phyloP scores from a whole-genome alignment of 2,329 filamentous ascomycete species.

The Spiromastix sp. region DNA sequence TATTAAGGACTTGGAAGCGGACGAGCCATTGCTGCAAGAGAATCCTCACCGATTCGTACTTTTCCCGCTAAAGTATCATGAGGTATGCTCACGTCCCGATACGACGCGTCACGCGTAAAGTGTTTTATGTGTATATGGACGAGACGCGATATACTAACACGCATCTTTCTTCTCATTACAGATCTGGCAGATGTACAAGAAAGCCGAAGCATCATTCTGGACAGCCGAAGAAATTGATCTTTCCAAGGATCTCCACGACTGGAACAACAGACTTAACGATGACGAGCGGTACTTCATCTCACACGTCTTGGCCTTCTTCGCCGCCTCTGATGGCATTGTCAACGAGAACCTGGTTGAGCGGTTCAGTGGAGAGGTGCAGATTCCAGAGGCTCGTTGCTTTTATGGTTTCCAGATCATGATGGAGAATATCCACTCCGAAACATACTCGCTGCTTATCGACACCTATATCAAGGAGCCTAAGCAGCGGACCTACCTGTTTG shows the following conservation, averaged over 20 bases:
- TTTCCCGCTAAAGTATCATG: slow-evolving; percentile 98
- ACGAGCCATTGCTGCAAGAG: slow-evolving; percentile 88
- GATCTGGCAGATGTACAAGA: slow-evolving; percentile 99
- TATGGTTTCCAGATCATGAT: slow-evolving; percentile 99
- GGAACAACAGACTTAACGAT: slow-evolving; percentile 94
- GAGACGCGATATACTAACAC: slow-evolving; percentile 27
- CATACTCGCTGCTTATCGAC: slow-evolving; percentile 97
- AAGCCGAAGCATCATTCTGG: slow-evolving; percentile 99
- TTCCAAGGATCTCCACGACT: slow-evolving; percentile 97
- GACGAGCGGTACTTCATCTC: slow-evolving; percentile 98
- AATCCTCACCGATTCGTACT: slow-evolving; percentile 94
- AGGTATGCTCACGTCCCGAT: slow-evolving; percentile 58
- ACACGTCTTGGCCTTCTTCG: slow-evolving; percentile 97
- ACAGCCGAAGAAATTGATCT: slow-evolving; percentile 98
- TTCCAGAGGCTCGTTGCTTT: slow-evolving; percentile 97
- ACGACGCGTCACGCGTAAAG: slow-evolving; percentile 58
- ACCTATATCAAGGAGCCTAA: slow-evolving; percentile 98
- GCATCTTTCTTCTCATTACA: slow-evolving; percentile 30
- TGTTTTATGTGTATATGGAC: slow-evolving; percentile 27
- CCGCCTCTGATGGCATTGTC: slow-evolving; percentile 96
- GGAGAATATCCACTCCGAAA: slow-evolving; percentile 99
- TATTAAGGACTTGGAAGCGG: slow-evolving; percentile 59
- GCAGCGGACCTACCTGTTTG: slow-evolving; percentile 90
- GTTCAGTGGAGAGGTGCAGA: slow-evolving; percentile 93
- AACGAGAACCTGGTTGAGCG: slow-evolving; percentile 99